Evolutionary conservation across 2,329 filamentous ascomycete species (phyloP), one percentile per base, ranked within the genome.

Genomic region (Pleomassaria siparia): DNA sequence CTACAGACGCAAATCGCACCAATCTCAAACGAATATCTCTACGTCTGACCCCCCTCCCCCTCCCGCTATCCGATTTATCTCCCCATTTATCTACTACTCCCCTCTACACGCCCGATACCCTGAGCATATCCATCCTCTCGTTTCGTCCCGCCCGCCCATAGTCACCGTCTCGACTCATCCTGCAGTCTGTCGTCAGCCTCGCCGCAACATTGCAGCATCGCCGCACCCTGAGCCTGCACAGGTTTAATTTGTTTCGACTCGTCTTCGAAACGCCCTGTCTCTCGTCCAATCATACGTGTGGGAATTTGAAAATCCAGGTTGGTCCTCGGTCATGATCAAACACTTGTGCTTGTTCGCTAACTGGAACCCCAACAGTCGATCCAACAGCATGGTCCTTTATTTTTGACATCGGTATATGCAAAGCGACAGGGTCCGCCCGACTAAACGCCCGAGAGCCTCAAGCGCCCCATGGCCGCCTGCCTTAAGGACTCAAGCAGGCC

Each of bases 311-410:
- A 32, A 53, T 48, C 43, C 51, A 56, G 54, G 49, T 49, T 51
- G 33, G 47, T 58, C 44, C 47, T 50, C 53, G 48, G 52, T 40
- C 53, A 18, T 43, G 45, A 30, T 54, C 58, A 63, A 56, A 59
- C 56, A 61, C 47, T 52, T 50, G 54, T 55, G 32, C 45, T 47
- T 44, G 47, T 60, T 63, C 57, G 62, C 50, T 58, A n/a, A n/a
- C n/a, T n/a, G n/a, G 51, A 47, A 49, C 55, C 40, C 50, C 56
- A 56, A 58, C 52, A 40, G 46, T 40, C 48, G 11, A 48, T 51
- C 49, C 50, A 49, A 29, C 51, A n/a, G n/a, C n/a, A 67, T 66
- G 59, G 42, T 51, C 44, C 47, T 56, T 61, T 68, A 65, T 64
- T 63, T 63, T 62, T 64, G 59, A 64, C 54, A 53, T 42, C 46